phyloP scores from a whole-genome alignment of 2,329 filamentous ascomycete species.

The Dactylellina cionopaga region DNA sequence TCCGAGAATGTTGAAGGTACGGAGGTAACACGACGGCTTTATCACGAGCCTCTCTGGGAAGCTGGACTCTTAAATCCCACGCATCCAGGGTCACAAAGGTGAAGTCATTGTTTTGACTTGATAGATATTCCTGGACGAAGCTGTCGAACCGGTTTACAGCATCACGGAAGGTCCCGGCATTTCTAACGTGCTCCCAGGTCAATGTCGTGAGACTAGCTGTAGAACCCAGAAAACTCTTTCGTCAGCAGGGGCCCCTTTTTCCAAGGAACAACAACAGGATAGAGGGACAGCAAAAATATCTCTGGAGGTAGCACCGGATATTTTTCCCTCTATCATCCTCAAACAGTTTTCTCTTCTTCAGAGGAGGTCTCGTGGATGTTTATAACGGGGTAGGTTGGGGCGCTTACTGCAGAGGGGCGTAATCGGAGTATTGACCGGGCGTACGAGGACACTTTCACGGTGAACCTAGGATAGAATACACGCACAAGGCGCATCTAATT shows the following conservation, averaged over 20 bases:
- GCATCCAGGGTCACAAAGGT: slow-evolving; percentile 98
- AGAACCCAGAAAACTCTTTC: slow-evolving; percentile 36
- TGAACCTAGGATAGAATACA: slow-evolving; percentile 72
- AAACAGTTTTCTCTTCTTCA: neutral
- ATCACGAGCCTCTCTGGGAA: slow-evolving; percentile 95
- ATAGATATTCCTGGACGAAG: slow-evolving; percentile 90
- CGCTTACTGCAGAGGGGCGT: slow-evolving; percentile 97
- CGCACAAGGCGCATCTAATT: no score
- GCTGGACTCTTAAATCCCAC: slow-evolving; percentile 97
- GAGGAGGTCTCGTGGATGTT: slow-evolving; percentile 34
- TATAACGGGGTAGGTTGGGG: slow-evolving; percentile 41
- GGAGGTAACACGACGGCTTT: slow-evolving; percentile 96
- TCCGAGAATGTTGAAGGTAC: slow-evolving; percentile 96
- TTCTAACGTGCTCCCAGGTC: slow-evolving; percentile 98
- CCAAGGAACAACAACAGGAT: neutral
- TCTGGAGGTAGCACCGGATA: slow-evolving; percentile 26
- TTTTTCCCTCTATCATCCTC: no score
- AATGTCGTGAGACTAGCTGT: slow-evolving; percentile 94
- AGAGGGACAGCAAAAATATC: neutral
- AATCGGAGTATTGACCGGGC: slow-evolving; percentile 98
- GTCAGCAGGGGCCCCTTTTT: slow-evolving; percentile 34
- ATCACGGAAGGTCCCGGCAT: slow-evolving; percentile 95
- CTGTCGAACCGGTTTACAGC: slow-evolving; percentile 93
- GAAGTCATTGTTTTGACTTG: slow-evolving; percentile 91
- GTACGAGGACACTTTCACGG: slow-evolving; percentile 94